Evolutionary conservation across 352 stramenopile species (phyloP), one percentile per base, ranked within the genome.

Genomic region (Phytophthora hibernalis): DNA sequence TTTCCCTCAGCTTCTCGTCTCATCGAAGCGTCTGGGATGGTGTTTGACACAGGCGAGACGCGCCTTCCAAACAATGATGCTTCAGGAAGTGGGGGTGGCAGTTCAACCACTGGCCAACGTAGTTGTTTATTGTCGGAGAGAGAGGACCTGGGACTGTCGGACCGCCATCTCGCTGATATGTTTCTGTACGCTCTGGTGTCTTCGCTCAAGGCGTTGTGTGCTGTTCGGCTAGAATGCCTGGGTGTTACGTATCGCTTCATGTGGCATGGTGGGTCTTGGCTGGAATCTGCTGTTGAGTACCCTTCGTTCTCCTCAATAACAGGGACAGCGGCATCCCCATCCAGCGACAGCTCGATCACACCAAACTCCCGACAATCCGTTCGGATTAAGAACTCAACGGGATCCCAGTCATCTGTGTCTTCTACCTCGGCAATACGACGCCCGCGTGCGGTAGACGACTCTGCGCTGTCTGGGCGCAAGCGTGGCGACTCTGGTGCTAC

Each of bases 171-270:
- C 21, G 50, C 68, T 72, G 82, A 89, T 52, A 69, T 77, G 55
- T 82, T 90, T 56, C 53, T 93, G 26, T 83, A 93, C 48, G 70
- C 79, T n/a, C 33, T 90, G 5, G 77, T 86, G 28, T 84, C 79
- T 11, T 62, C 62, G 13, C 61, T 93, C 3, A 91, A 89, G 57
- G 81, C 77, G 6, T 55, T 82, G 28, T 86, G 79, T 37, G 70
- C 74, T 43, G 64, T 76, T 38, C 76, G 82, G 13, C 63, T 93
- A 7, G 79, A 91, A 61, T 90, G 82, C 4, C 54, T 86, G 2
- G 61, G 67, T 26, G 71, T 74, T 6, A 77, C 81, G 12, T 87
- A 87, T 57, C 79, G 81, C 10, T 83, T 79, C 38, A 73, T 80
- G 47, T 90, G 82, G 82, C 79, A 90, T 48, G 70, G 60, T 43